Percentiles rank a stretch among this genome's conserved stretches.
phyloP scores from a whole-genome alignment of 2,329 filamentous ascomycete species.

The Sclerotinia nivalis region DNA sequence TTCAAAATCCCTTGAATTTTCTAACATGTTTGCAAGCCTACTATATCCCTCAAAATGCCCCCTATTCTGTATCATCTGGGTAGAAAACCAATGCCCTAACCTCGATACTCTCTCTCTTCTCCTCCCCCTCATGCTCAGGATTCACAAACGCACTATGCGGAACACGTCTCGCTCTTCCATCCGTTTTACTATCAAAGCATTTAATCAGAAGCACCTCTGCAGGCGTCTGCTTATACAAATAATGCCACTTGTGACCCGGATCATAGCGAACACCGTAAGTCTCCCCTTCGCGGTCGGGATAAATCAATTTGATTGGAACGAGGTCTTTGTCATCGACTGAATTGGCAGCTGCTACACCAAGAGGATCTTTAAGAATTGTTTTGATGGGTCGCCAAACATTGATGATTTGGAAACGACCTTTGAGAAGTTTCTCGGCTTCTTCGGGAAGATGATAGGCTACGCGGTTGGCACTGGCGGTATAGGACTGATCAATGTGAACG shows the following conservation, averaged over 20 bases:
- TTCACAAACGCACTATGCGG: constrained; percentile 59
- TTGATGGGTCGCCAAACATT: constrained; percentile 55
- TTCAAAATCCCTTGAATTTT: neutral
- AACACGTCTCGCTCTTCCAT: constrained; percentile 53
- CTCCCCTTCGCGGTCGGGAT: constrained; percentile 29
- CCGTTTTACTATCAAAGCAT: constrained; percentile 59
- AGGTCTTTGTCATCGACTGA: constrained; percentile 54
- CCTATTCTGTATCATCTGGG: constrained; percentile 28
- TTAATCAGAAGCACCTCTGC: constrained; percentile 61
- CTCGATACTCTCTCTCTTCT: constrained; percentile 57
- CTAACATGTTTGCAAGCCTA: neutral
- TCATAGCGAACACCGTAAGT: constrained; percentile 40
- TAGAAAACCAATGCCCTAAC: constrained; percentile 54
- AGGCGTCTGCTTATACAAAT: constrained; percentile 52
- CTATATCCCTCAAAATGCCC: neutral
- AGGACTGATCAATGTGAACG: constrained; percentile 61
- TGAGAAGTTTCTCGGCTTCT: constrained; percentile 47
- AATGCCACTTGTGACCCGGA: constrained; percentile 53
- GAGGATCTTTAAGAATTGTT: constrained; percentile 54
- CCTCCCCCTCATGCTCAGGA: constrained; percentile 46
- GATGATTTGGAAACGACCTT: constrained; percentile 55
- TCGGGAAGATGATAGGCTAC: constrained; percentile 49
- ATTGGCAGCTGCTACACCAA: constrained; percentile 54
- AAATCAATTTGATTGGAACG: constrained; percentile 49
- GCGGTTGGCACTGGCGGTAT: constrained; percentile 46